phyloP scores from a whole-genome alignment of 345 rosid species.

The Ailanthus altissimus region DNA sequence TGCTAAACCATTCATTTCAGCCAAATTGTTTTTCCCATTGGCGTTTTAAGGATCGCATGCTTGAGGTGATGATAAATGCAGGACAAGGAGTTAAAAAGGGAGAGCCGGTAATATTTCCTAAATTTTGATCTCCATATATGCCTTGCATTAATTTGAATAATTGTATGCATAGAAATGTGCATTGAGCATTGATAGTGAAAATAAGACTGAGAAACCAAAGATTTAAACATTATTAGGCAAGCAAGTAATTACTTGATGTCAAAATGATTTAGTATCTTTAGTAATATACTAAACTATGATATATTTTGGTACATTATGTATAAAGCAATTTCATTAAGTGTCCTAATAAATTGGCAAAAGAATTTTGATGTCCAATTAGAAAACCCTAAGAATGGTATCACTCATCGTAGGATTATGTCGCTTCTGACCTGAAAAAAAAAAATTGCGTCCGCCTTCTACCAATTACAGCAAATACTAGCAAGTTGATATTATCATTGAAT shows the following conservation, averaged over 20 bases:
- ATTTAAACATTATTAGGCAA: background rate
- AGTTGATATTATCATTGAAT: background rate
- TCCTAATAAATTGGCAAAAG: background rate
- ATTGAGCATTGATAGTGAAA: background rate
- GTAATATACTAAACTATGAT: background rate
- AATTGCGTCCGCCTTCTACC: background rate
- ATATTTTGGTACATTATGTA: background rate
- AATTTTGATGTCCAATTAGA: background rate
- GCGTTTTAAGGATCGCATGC: slow-evolving; percentile 95
- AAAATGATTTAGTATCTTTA: background rate
- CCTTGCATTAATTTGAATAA: slow-evolving; percentile 9
- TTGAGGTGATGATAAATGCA: slow-evolving; percentile 96
- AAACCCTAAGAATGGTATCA: background rate
- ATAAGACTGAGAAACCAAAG: background rate
- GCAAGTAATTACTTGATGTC: background rate
- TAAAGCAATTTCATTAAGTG: background rate
- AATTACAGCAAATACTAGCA: background rate
- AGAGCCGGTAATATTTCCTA: slow-evolving; percentile 62
- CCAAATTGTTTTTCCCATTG: slow-evolving; percentile 96
- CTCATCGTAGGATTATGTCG: background rate
- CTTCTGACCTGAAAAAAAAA: background rate
- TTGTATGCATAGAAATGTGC: background rate
- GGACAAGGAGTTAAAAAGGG: slow-evolving; percentile 77
- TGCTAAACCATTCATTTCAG: slow-evolving; percentile 83
- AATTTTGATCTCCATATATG: slow-evolving; percentile 17